Evolutionary conservation across 441 rosid genomes (phyloP).

Genomic region (Populus trichocarpa): DNA sequence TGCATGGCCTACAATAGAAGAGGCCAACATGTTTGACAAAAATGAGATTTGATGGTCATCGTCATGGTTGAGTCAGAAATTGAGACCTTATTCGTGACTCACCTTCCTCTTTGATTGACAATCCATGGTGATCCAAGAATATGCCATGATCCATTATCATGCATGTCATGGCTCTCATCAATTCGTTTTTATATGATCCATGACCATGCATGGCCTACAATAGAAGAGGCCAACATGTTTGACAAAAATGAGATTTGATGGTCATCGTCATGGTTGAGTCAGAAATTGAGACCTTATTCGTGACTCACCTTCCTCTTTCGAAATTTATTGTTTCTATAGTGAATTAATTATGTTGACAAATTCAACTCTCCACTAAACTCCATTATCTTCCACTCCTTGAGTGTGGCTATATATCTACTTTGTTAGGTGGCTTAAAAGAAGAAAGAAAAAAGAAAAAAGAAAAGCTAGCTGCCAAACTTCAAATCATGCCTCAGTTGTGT

Average conservation of each 20-base stretch:
- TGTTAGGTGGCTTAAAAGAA: not conserved
- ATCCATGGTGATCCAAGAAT: no score
- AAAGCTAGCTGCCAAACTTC: no score
- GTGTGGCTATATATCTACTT: not conserved
- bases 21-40: no score
- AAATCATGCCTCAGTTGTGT: no score
- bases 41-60: no score
- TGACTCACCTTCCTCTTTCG: slow-evolving; percentile 21
- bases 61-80: no score
- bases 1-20: no score
- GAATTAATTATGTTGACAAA: slow-evolving; percentile 2
- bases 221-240: not conserved
- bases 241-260: not conserved
- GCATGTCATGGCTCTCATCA: not conserved
- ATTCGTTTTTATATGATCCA: no score
- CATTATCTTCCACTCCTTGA: not conserved
- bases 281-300: slow-evolving; percentile 17
- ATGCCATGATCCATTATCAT: not conserved
- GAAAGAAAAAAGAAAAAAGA: no score
- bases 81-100: no score
- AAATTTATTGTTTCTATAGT: not conserved
- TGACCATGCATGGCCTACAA: no score
- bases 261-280: slow-evolving; percentile 28
- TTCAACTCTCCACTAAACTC: not conserved
- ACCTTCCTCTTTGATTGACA: no score